phyloP scores from a whole-genome alignment of 495 filamentous ascomycete species.

The Hyphodiscus hymeniophilus region DNA sequence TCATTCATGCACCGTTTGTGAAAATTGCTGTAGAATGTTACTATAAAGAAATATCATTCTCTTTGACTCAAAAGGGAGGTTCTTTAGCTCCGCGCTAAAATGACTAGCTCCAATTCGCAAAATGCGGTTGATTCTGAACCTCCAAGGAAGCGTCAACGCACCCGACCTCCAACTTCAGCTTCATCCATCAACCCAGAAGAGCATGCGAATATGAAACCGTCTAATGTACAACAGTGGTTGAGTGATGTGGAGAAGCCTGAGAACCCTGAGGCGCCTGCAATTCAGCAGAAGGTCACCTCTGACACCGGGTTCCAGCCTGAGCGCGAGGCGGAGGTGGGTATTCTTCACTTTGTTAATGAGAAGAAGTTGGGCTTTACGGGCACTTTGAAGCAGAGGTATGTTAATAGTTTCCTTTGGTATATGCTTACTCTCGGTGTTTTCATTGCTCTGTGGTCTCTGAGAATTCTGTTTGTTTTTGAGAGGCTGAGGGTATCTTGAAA shows the following conservation, averaged over 20 bases:
- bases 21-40: not conserved
- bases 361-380: constrained; percentile 44
- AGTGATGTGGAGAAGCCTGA: no score
- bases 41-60: not conserved
- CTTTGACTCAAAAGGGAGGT: not conserved
- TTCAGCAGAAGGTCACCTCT: not conserved
- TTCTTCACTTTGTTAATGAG: constrained; percentile 44
- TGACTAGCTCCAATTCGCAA: constrained; percentile 4
- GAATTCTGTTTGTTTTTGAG: not conserved
- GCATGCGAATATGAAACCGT: constrained; percentile 2
- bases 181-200: not conserved
- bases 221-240: no score
- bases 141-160: not conserved
- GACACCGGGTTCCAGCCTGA: constrained; percentile 8
- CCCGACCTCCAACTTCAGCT: not conserved
- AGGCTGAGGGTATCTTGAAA: not conserved
- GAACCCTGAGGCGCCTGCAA: no score
- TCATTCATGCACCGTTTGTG: not conserved
- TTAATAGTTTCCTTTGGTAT: constrained; percentile 3
- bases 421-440: no score
- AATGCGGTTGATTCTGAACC: not conserved
- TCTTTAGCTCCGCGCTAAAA: not conserved
- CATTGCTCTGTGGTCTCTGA: not conserved
- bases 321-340: constrained; percentile 44
- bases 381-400: constrained; percentile 51